phyloP scores from a whole-genome alignment of 192 early-diverging fungal species.

The Coemansia aciculifera region DNA sequence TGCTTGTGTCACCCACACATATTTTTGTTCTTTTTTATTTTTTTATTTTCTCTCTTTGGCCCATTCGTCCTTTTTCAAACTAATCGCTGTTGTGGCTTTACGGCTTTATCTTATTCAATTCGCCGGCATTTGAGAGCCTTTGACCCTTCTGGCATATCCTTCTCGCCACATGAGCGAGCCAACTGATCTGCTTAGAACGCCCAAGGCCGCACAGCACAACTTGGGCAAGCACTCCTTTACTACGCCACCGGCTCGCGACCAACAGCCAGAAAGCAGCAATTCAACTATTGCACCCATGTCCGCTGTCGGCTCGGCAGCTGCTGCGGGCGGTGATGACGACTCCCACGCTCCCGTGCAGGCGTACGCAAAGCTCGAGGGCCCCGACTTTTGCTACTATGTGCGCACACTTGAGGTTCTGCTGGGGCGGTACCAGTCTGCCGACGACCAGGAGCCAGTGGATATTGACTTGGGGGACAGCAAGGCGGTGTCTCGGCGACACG shows the following conservation, averaged over 20 bases:
- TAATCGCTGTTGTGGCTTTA: not conserved
- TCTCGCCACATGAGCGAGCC: constrained; percentile 28
- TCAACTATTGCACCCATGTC: constrained; percentile 14
- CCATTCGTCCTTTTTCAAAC: no score
- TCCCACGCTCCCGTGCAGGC: constrained; percentile 70
- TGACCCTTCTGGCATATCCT: not conserved
- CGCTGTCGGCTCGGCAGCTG: not conserved
- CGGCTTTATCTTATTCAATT: not conserved
- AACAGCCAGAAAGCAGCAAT: constrained; percentile 8
- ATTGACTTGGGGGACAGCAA: constrained; percentile 83
- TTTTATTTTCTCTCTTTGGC: constrained; percentile 1
- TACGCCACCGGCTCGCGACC: constrained; percentile 15
- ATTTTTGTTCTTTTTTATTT: not conserved
- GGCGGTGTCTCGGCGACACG: constrained; percentile 83
- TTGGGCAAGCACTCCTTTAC: constrained; percentile 19
- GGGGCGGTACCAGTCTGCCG: constrained; percentile 66
- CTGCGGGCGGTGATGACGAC: constrained; percentile 18
- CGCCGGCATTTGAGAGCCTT: not conserved
- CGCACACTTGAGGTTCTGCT: constrained; percentile 75
- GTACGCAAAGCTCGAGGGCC: constrained; percentile 87
- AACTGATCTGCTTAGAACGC: constrained; percentile 32
- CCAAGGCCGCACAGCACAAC: constrained; percentile 24
- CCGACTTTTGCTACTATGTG: constrained; percentile 83
- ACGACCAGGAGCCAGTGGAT: constrained; percentile 67
- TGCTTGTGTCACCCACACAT: not conserved